Percentiles rank a stretch among this genome's conserved stretches.
phyloP scores from a whole-genome alignment of 352 stramenopile genomes.

The Globisporangium apiculatum region DNA sequence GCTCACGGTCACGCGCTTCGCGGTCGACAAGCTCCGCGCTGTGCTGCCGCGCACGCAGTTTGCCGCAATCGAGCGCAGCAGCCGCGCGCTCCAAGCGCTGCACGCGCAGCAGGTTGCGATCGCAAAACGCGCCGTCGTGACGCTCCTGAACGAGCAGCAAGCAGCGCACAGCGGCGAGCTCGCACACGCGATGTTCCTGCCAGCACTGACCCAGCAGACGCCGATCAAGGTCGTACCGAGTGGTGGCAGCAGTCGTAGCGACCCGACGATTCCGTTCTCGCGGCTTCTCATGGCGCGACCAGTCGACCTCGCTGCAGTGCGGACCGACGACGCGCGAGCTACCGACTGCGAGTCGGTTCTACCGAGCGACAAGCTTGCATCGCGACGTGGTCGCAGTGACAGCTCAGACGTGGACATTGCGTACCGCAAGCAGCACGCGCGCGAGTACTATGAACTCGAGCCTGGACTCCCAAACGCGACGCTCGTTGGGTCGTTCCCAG shows the following conservation, averaged over 20 bases:
- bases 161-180: constrained; percentile 16
- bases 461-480: constrained; percentile 13
- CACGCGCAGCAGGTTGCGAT: constrained; percentile 28
- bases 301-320: constrained; percentile 17
- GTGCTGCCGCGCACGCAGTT: constrained; percentile 37
- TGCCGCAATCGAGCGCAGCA: constrained; percentile 19
- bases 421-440: constrained; percentile 22
- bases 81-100: constrained; percentile 14
- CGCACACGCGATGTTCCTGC: constrained; percentile 16
- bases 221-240: constrained; percentile 8
- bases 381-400: background rate
- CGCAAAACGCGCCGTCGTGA: constrained; percentile 28
- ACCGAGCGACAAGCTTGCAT: background rate
- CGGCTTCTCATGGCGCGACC: constrained; percentile 21
- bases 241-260: background rate
- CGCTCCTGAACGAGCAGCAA: constrained; percentile 47
- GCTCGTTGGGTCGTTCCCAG: constrained; percentile 35
- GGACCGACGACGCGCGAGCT: constrained; percentile 1
- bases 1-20: constrained; percentile 34
- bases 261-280: constrained; percentile 20
- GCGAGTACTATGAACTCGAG: constrained; percentile 41
- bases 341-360: background rate
- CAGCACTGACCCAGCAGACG: constrained; percentile 16
- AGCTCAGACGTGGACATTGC: constrained; percentile 10
- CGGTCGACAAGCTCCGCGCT: constrained; percentile 34